Evolutionary conservation across 148 eudicot genomes (phyloP), one percentile per base, ranked within the genome.

Genomic region (Rhododendron griersonianum): DNA sequence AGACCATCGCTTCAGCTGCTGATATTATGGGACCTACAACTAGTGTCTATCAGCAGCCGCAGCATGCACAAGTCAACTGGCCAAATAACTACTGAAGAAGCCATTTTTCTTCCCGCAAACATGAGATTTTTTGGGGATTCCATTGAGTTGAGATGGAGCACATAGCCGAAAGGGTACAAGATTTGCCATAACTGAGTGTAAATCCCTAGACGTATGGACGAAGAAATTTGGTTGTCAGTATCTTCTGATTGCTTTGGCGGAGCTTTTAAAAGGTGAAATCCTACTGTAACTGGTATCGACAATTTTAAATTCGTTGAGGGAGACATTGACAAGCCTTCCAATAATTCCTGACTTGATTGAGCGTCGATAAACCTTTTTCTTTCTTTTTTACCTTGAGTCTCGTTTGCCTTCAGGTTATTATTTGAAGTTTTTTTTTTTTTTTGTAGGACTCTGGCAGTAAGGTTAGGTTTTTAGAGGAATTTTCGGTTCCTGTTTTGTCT

Each of bases 21-120:
- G 98, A 94, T 65, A 87, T 94, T 90, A 92, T 87, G 18, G 94
- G 98, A 33, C 87, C 98, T 14, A 85, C 93, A 50, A 84, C 92
- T 75, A 90, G 63, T 84, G 92, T 91, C 39, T 96, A 96, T 86
- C 93, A 92, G 85, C 98, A 91, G 86, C 91, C 95, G 75, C 98
- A 92, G 84, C 96, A 93, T 79, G 76, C 96, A 76, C 98, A 91
- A 83, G 86, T 92, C 75, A 93, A 92, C 88, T 96, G 98, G 98
- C 95, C 96, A 2, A 93, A 90, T 88, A 96, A 91, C 90, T 94
- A 91, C 89, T 96, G 86, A 93, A 83, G 75, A 79, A 78, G 35
- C 33, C 55, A 30, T 55, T 59, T 82, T 77, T 82, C 48, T 19
- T 80, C 35, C n/a, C 81, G 74, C 81, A 84, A 88, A 71, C 86